Evolutionary conservation across 1,284 basidiomycete species (phyloP), one percentile per base, ranked within the genome.

Genomic region (Puccinia coronata): DNA sequence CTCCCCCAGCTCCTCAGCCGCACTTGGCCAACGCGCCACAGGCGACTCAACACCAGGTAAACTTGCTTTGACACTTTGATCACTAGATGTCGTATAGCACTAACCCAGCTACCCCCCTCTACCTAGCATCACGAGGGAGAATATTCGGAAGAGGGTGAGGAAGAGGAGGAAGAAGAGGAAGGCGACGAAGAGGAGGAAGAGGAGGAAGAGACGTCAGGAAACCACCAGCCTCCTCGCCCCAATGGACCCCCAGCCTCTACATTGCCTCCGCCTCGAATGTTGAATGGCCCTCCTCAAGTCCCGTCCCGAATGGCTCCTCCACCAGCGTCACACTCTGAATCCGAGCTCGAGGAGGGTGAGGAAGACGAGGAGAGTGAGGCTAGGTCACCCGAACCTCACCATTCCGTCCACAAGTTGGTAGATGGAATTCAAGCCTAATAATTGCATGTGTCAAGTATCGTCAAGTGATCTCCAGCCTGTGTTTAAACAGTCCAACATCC

Each of bases 321-420:
- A 31, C 23, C 18, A 6, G 36, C 34, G 1, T 20, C 63, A 23
- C 63, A 67, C 39, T 47, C 63, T 18, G 63, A 47, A 1, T 41
- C 63, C 39, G 63, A 67, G 14, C 36, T 47, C 6, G 63, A 67
- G 25, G 63, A 67, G 36, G 63, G 39, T 1, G 63, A 67, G 63
- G 63, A 67, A n/a, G 36, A 67, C 1, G 63, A 67, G 25, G 63
- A 20, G 1, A 67, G 63, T 18, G 63, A 67, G 36, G 63, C 63
- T 39, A 41, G 63, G 36, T 47, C 63, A 12, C 36, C 36, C 63
- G 63, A 67, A 67, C 41, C 63, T n/a, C 41, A 67, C 25, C 63
- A 67, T 28, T 23, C 25, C 9, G 63, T 41, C 25, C 11, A 41
- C 39, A 41, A 67, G 41, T n/a, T n/a, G n/a, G n/a, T n/a, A n/a